A percentile compares a stretch with the other conserved stretches of the same genome.
Conservation (phyloP, 2,329 filamentous ascomycete species). For the Fusarium nodosum region DNA sequence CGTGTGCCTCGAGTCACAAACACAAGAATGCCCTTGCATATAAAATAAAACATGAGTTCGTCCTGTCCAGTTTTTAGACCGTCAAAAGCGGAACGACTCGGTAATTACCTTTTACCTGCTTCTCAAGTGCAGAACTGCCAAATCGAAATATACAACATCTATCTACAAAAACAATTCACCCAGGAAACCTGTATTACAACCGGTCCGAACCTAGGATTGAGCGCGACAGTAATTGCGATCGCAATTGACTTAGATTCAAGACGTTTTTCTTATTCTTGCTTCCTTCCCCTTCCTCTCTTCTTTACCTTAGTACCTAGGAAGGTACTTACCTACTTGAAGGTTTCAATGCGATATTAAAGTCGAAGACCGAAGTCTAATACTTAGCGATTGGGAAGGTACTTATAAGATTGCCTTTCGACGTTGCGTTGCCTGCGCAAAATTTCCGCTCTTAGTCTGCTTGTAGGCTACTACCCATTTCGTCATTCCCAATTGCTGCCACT, state of each 20-base stretch:
- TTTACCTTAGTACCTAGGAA: too few species aligned
- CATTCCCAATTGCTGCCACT: constrained; percentile 14
- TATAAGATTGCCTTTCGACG: not conserved
- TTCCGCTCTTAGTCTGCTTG: constrained; percentile 9
- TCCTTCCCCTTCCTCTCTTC: not conserved
- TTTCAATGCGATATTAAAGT: too few species aligned
- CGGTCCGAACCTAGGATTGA: constrained; percentile 13
- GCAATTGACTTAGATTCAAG: constrained; percentile 7
- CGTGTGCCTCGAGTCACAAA: constrained; percentile 9
- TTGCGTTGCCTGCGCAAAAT: constrained; percentile 7
- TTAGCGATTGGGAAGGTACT: too few species aligned
- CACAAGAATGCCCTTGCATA: constrained; percentile 1
- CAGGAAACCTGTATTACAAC: constrained; percentile 2
- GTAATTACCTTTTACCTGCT: not conserved
- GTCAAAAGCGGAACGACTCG: constrained; percentile 26
- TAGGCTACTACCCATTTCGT: constrained; percentile 3
- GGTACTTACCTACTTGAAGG: too few species aligned
- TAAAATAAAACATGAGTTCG: constrained; percentile 5
- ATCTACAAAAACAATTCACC: constrained; percentile 14
- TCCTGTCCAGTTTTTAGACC: constrained; percentile 1
- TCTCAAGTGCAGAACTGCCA: constrained; percentile 5
- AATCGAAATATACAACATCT: constrained; percentile 6
- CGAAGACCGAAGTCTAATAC: too few species aligned
- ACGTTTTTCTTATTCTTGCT: not conserved
- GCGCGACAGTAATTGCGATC: constrained; percentile 12